Evolutionary conservation across 768 basidiomycete species (phyloP).

Genomic region (Lactifluus pinguis): DNA sequence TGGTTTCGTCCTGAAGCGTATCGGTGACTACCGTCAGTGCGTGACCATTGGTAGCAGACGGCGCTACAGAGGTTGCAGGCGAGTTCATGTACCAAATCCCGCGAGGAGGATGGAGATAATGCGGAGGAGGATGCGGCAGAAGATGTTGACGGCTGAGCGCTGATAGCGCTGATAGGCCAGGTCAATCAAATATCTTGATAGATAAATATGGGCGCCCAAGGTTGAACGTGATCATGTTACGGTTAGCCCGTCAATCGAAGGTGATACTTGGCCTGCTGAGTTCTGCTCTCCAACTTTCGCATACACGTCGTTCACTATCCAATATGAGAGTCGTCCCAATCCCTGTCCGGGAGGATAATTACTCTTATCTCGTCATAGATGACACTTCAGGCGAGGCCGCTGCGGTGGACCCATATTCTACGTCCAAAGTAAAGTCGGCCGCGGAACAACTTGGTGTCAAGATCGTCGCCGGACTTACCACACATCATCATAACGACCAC

Average conservation of each 20-base stretch:
- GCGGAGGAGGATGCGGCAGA: slow-evolving; percentile 42
- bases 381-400: slow-evolving; percentile 58
- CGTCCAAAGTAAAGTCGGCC: slow-evolving; percentile 53
- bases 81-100: slow-evolving; percentile 61
- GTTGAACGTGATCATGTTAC: too few species aligned
- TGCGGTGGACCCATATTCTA: slow-evolving; percentile 74
- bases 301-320: slow-evolving; percentile 1
- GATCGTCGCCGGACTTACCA: slow-evolving; percentile 72
- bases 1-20: slow-evolving; percentile 60
- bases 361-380: slow-evolving; percentile 77
- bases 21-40: slow-evolving; percentile 33
- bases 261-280: too few species aligned
- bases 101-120: slow-evolving; percentile 50
- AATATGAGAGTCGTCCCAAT: slow-evolving; percentile 72
- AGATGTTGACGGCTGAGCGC: slow-evolving; percentile 41
- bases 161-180: slow-evolving; percentile 7
- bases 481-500: slow-evolving; percentile 89
- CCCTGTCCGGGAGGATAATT: slow-evolving; percentile 75
- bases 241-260: too few species aligned
- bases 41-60: slow-evolving; percentile 28
- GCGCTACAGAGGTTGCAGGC: slow-evolving; percentile 39
- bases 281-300: too few species aligned
- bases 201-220: too few species aligned
- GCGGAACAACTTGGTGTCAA: slow-evolving; percentile 55
- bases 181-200: too few species aligned